Base-by-base conservation (phyloP, 2,329 filamentous ascomycete genomes). In the Microsporum ferrugineum region DNA sequence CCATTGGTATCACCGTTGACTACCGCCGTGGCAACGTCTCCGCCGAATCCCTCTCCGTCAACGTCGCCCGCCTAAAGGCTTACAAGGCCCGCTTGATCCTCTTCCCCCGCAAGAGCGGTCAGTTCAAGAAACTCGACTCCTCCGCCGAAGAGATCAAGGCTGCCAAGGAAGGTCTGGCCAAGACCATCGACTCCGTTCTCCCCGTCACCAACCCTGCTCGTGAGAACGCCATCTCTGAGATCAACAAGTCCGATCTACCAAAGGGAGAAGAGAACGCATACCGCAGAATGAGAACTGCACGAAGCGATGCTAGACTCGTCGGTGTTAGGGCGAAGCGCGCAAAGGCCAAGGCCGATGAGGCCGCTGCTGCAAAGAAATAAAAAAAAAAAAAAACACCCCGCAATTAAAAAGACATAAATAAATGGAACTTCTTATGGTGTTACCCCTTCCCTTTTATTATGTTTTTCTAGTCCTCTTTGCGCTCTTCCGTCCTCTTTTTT, bases 1-100 rank as follows among this genome's bases (percentile, higher is more conserved):
- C 94, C 78, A 89, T 99, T 82, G 94, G 94, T 79, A 97, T 99
- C 80, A 79, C 90, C 70, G 92, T 99, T 82, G 94, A 99, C 80
- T 83, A 85, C 79, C 92, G 94, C 82, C 92, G 94, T 79, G 86
- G 89, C 82, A 99, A 97, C 85, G 88, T 95, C 75, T 94, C 88
- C 75, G 89, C 95, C 83, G 94, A 97, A 85, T 88, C 88, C 69
- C 87, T 97, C 73, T 84, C 89, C 78, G 84, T 84, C 84, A 99
- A 99, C 82, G 92, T 99, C 72, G 88, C 88, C 79, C 94, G 94
- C 76, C 90, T 99, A 76, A 91, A 96, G 86, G 90, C 90, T 77
- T 99, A 96, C 91, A 89, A 88, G 83, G 85, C 88, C 76, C 90
- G 91, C 76, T 83, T 99, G 75, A 96, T 99, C 78, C 85, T 99